These are phyloP conservation scores for Domatiomyces globalis DNA, from an alignment of 2,329 filamentous ascomycete species.

Conservation along the genomic window DNA sequence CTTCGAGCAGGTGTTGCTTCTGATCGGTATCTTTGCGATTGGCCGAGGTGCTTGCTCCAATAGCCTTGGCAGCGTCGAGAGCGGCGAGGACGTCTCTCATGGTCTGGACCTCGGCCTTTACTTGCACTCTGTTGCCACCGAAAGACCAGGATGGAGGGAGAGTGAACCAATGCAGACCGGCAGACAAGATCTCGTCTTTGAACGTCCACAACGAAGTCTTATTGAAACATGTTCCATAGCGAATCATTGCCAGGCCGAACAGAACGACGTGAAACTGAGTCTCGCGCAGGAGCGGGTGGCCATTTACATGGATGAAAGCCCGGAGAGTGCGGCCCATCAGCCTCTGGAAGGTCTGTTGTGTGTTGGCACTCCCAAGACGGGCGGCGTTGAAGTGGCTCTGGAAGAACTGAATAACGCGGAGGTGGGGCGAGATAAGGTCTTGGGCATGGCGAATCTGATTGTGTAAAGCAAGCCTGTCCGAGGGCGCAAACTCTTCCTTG, in stretches of 20 bases:
- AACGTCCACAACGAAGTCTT: conserved; percentile 61
- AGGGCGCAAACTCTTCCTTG: conserved; percentile 84
- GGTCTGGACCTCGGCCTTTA: conserved; percentile 81
- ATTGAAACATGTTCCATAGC: conserved; percentile 50
- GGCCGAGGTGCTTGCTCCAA: conserved; percentile 37
- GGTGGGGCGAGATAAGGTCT: conserved; percentile 73
- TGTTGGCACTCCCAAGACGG: conserved; percentile 67
- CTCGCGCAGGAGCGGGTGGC: conserved; percentile 80
- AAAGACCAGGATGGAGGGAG: conserved; percentile 80
- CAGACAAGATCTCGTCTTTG: conserved; percentile 78
- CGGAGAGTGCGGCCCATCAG: conserved; percentile 66
- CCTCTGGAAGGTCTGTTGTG: conserved; percentile 67
- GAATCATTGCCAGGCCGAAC: conserved; percentile 65
- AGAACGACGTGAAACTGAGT: conserved; percentile 80
- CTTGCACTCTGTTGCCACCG: conserved; percentile 79
- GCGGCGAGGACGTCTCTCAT: conserved; percentile 59
- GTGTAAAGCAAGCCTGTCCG: conserved; percentile 59
- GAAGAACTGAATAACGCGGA: conserved; percentile 73
- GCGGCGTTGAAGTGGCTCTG: conserved; percentile 90
- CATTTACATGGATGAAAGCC: conserved; percentile 53
- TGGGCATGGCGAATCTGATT: conserved; percentile 67
- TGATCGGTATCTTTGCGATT: conserved; percentile 52
- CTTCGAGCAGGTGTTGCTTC: conserved; percentile 70
- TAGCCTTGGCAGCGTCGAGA: conserved; percentile 49
- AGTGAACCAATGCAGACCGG: conserved; percentile 77